Evolutionary conservation across 495 filamentous ascomycete species (phyloP).

Genomic region (Penicillium riverlandense): DNA sequence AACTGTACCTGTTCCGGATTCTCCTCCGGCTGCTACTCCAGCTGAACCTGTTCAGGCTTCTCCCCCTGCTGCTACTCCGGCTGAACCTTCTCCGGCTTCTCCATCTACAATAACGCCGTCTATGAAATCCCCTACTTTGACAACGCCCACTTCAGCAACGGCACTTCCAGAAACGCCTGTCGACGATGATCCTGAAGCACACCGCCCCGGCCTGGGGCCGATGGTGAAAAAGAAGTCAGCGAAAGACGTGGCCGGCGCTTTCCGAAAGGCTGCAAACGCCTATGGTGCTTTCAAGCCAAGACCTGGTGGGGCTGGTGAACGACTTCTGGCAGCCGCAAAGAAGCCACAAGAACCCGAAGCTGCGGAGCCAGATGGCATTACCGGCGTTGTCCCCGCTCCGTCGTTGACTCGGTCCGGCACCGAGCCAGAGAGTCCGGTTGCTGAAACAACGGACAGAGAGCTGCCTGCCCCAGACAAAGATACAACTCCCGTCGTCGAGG

Average conservation of each 20-base stretch:
- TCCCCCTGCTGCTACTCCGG: neutral
- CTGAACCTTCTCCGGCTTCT: neutral
- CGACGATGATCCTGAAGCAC: conserved; percentile 41
- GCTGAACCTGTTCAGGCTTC: neutral
- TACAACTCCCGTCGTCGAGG: conserved; percentile 27
- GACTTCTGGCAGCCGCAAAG: conserved; percentile 47
- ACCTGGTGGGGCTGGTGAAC: conserved; percentile 72
- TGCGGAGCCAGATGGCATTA: conserved; percentile 78
- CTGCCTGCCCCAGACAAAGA: conserved; percentile 6
- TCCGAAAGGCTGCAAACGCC: conserved; percentile 80
- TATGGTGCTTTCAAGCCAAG: conserved; percentile 79
- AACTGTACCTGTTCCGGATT: too few relatives aligned
- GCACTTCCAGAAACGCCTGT: conserved; percentile 10
- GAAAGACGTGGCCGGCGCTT: conserved; percentile 65
- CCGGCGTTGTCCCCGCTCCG: conserved; percentile 75
- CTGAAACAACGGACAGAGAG: conserved; percentile 10
- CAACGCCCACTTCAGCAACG: neutral
- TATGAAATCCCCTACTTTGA: too few relatives aligned
- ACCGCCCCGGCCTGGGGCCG: conserved; percentile 75
- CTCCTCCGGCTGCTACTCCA: too few relatives aligned
- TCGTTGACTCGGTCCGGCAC: conserved; percentile 30
- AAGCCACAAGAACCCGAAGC: conserved; percentile 41
- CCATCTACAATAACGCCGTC: too few relatives aligned
- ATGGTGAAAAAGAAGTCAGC: conserved; percentile 80
- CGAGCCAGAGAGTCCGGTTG: conserved; percentile 17